Conservation (phyloP, 768 basidiomycete species). For the Hygrocybe punicea region DNA sequence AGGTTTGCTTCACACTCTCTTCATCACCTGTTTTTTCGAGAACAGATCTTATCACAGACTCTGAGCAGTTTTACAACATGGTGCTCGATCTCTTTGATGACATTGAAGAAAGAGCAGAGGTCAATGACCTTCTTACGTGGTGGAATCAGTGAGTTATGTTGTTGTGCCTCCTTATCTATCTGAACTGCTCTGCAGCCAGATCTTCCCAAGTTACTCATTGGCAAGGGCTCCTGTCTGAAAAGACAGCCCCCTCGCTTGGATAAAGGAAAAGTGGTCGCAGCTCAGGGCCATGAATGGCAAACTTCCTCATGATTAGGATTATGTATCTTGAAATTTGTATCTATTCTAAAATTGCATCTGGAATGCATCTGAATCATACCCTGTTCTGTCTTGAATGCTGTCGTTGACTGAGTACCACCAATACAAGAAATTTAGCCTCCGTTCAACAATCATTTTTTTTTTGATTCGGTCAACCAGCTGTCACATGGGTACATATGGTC, state of each 20-base stretch:
- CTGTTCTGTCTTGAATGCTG: too few species aligned
- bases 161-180: not conserved
- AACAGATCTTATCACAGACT: slow-evolving; percentile 18
- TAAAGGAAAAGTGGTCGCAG: slow-evolving; percentile 32
- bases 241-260: not conserved
- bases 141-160: slow-evolving; percentile 6
- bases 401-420: too few species aligned
- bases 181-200: not conserved
- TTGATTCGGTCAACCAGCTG: too few species aligned
- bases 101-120: slow-evolving; percentile 17
- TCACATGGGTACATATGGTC: too few species aligned
- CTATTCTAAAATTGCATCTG: too few species aligned
- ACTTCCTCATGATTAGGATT: too few species aligned
- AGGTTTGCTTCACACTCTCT: slow-evolving; percentile 15
- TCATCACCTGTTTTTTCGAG: slow-evolving; percentile 18
- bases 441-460: too few species aligned
- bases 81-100: slow-evolving; percentile 18
- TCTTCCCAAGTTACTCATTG: not conserved
- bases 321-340: too few species aligned
- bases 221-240: slow-evolving; percentile 20
- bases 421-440: too few species aligned
- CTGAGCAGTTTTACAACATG: slow-evolving; percentile 18
- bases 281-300: not conserved
- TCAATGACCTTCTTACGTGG: slow-evolving; percentile 4
- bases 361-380: too few species aligned